A percentile compares a stretch with the other conserved stretches of the same genome.
Evolutionary conservation across 2,329 filamentous ascomycete genomes (phyloP).

Genomic region (Aspergillus pseudoterreus): DNA sequence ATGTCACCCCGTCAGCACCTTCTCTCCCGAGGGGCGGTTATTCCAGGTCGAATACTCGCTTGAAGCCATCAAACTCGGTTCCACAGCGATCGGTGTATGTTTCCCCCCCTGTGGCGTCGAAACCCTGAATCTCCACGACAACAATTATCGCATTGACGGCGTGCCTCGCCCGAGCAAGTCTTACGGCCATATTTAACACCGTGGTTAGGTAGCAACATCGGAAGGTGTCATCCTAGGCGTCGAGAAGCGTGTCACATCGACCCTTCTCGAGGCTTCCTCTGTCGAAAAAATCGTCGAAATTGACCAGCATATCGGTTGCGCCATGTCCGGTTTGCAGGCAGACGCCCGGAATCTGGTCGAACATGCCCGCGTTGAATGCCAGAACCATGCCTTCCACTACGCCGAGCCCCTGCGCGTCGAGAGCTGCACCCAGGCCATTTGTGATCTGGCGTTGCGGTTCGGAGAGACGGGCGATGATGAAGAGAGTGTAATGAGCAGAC

Average conservation of each 20-base stretch:
- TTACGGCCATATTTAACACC: conserved; percentile 11
- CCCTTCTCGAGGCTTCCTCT: conserved; percentile 92
- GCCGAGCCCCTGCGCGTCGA: conserved; percentile 92
- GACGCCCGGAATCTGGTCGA: conserved; percentile 97
- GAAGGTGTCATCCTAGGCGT: conserved; percentile 95
- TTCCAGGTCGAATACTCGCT: conserved; percentile 99
- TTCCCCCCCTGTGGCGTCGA: not conserved
- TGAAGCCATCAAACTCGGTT: conserved; percentile 99
- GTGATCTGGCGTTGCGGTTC: conserved; percentile 91
- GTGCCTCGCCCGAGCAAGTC: too few species aligned
- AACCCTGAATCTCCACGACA: not conserved
- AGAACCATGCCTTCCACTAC: conserved; percentile 98
- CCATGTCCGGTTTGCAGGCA: conserved; percentile 96
- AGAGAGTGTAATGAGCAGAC: conserved; percentile 97
- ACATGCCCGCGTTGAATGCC: conserved; percentile 94
- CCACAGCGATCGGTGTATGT: conserved; percentile 87
- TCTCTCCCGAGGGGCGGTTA: conserved; percentile 97
- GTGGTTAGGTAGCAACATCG: conserved; percentile 70
- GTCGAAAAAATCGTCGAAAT: conserved; percentile 99
- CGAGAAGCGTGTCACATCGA: conserved; percentile 97
- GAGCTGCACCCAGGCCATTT: conserved; percentile 98
- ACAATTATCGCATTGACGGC: not conserved
- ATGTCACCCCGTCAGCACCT: conserved; percentile 64
- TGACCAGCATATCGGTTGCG: conserved; percentile 96
- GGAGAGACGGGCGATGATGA: conserved; percentile 96